Evolutionary conservation across 192 early-diverging fungal species (phyloP).

Genomic region (Coemansia sp.): DNA sequence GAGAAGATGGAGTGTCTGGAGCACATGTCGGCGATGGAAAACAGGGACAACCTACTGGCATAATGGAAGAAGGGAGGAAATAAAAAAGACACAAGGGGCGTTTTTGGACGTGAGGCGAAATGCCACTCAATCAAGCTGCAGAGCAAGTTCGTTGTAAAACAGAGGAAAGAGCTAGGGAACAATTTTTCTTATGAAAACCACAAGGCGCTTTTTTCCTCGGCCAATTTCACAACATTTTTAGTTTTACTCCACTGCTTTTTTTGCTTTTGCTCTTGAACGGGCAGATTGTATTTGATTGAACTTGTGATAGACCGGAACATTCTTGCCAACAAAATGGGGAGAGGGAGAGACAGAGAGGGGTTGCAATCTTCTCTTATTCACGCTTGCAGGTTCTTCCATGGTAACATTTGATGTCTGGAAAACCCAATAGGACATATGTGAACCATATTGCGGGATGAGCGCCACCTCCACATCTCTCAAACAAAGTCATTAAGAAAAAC

Average conservation of each 20-base stretch:
- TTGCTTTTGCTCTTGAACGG: background rate
- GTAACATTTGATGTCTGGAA: too few species aligned
- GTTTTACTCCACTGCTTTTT: background rate
- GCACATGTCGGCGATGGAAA: background rate
- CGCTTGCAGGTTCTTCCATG: too few species aligned
- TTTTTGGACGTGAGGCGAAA: background rate
- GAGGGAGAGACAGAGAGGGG: background rate
- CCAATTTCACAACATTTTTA: background rate
- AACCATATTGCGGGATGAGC: too few species aligned
- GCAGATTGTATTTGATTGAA: too few species aligned
- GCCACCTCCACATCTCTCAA: too few species aligned
- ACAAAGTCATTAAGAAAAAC: background rate
- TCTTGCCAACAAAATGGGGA: background rate
- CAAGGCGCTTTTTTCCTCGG: background rate
- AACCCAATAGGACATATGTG: too few species aligned
- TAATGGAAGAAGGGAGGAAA: background rate
- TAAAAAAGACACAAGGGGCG: background rate
- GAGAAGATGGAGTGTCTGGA: background rate
- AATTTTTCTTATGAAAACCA: background rate
- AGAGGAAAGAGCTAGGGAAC: background rate
- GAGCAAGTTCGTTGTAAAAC: background rate
- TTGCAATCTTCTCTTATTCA: background rate
- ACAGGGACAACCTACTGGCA: background rate
- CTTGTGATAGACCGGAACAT: too few species aligned
- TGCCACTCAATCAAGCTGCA: conserved; percentile 11